phyloP scores from a whole-genome alignment of 2,329 filamentous ascomycete genomes.

The Sordariomycetes sp. region DNA sequence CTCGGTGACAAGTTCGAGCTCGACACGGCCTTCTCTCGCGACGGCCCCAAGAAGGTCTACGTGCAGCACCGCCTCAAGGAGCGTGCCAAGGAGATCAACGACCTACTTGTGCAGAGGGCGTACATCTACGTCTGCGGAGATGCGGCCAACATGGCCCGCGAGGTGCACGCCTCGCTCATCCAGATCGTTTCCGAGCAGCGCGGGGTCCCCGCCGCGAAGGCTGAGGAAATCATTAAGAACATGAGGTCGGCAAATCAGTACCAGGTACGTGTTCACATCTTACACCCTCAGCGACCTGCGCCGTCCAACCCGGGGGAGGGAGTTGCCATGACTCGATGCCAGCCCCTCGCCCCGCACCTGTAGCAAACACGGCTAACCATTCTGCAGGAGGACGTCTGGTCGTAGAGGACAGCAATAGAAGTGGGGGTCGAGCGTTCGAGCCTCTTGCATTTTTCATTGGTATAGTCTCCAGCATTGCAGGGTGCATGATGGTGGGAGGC shows the following conservation, averaged over 20 bases:
- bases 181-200: slow-evolving; percentile 82
- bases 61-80: slow-evolving; percentile 90
- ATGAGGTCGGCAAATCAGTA: slow-evolving; percentile 95
- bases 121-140: slow-evolving; percentile 99
- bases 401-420: slow-evolving; percentile 25
- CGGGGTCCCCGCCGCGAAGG: slow-evolving; percentile 73
- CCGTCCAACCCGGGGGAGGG: not conserved
- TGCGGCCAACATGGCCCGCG: slow-evolving; percentile 91
- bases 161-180: slow-evolving; percentile 78
- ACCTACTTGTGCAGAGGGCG: slow-evolving; percentile 73
- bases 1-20: slow-evolving; percentile 86
- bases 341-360: not conserved
- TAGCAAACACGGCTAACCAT: slow-evolving; percentile 17
- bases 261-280: slow-evolving; percentile 52
- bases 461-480: not conserved
- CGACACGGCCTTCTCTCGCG: slow-evolving; percentile 91
- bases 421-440: not conserved
- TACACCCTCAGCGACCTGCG: not conserved
- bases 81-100: slow-evolving; percentile 71
- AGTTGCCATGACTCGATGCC: not conserved
- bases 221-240: slow-evolving; percentile 90
- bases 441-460: not conserved
- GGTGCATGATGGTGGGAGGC: not conserved
- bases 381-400: slow-evolving; percentile 61
- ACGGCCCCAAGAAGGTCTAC: slow-evolving; percentile 81